phyloP scores from a whole-genome alignment of 768 basidiomycete genomes.

The Auriscalpium vulgare region DNA sequence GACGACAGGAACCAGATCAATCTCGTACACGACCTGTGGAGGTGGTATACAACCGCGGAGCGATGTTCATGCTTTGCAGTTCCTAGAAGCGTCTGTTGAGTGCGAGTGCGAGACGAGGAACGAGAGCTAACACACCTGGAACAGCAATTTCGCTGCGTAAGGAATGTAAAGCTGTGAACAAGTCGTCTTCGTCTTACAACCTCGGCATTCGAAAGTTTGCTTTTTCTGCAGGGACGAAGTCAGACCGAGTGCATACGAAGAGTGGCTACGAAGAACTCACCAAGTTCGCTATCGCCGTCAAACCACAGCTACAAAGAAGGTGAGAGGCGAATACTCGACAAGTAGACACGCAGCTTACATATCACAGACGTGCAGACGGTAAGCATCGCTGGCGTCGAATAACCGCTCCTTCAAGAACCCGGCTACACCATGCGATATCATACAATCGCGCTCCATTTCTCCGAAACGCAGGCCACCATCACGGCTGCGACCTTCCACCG shows the following conservation, averaged over 20 bases:
- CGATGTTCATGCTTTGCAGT: conserved; percentile 94
- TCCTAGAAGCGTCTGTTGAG: conserved; percentile 33
- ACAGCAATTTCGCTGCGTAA: conserved; percentile 92
- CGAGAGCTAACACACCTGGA: conserved; percentile 57
- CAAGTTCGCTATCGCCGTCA: conserved; percentile 95
- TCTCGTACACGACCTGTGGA: conserved; percentile 84
- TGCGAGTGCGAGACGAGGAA: too few species aligned
- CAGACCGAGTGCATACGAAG: conserved; percentile 5
- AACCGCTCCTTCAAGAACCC: conserved; percentile 96
- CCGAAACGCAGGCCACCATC: conserved; percentile 99
- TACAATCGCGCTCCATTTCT: conserved; percentile 99
- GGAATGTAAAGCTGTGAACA: conserved; percentile 89
- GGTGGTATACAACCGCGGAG: conserved; percentile 78
- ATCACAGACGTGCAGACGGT: conserved; percentile 92
- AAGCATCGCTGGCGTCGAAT: conserved; percentile 89
- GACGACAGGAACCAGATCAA: conserved; percentile 16
- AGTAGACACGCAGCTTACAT: conserved; percentile 50
- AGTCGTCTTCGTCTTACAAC: conserved; percentile 95
- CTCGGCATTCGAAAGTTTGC: conserved; percentile 97
- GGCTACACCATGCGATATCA: conserved; percentile 99
- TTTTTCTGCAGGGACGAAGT: conserved; percentile 58
- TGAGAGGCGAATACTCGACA: background rate
- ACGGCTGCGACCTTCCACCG: conserved; percentile 96
- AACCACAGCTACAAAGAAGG: conserved; percentile 59
- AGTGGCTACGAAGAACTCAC: conserved; percentile 34